Evolutionary conservation across 208 protist species (phyloP).

Genomic region (Leishmania arabica): DNA sequence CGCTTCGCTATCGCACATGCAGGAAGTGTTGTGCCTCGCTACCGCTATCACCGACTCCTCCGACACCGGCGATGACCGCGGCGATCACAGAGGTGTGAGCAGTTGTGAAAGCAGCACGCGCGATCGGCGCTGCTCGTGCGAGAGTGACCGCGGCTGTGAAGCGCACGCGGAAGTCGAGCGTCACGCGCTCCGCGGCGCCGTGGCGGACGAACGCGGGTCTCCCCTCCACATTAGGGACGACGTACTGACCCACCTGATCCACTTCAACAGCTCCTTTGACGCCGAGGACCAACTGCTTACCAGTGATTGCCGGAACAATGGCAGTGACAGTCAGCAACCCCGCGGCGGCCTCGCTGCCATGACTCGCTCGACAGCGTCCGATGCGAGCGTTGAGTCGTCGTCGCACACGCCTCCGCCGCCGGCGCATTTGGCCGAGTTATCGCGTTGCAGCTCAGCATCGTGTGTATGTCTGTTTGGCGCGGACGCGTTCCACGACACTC

Average conservation of each 20-base stretch:
- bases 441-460: neutral
- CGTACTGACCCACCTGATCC: slow-evolving; percentile 5
- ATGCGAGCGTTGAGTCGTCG: slow-evolving; percentile 4
- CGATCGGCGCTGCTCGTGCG: neutral
- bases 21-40: neutral
- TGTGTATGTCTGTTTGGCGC: neutral
- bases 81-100: slow-evolving; percentile 2
- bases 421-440: neutral
- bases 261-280: slow-evolving; percentile 2
- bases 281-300: neutral
- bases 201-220: neutral
- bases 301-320: neutral
- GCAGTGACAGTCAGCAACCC: slow-evolving; percentile 5
- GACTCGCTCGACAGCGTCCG: slow-evolving; percentile 8
- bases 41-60: slow-evolving; percentile 13
- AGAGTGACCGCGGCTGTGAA: neutral
- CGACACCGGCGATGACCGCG: slow-evolving; percentile 6
- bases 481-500: neutral
- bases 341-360: neutral
- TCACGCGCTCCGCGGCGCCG: neutral
- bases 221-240: neutral
- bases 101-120: neutral
- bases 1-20: neutral
- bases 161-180: slow-evolving; percentile 3
- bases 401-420: slow-evolving; percentile 1